These are phyloP conservation scores for Clavispora asparagi DNA, from an alignment of 805 yeast species.

Conservation along the genomic window DNA sequence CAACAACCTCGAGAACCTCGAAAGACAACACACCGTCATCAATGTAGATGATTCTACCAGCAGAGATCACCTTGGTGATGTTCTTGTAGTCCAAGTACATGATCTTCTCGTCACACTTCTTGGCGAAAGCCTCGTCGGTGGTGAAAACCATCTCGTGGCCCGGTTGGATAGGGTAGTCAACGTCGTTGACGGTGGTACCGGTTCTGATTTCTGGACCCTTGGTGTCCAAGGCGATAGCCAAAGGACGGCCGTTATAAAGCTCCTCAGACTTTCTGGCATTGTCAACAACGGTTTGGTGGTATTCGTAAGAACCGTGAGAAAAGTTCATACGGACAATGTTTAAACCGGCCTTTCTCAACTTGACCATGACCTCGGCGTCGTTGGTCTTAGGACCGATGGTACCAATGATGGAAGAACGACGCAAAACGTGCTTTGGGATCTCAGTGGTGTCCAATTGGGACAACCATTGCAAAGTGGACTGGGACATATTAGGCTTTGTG, in stretches of 20 bases:
- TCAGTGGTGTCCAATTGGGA: constrained; percentile 66
- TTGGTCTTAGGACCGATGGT: constrained; percentile 99
- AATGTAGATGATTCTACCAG: constrained; percentile 86
- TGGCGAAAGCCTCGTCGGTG: constrained; percentile 78
- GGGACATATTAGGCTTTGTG: constrained; percentile 26
- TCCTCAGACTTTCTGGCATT: constrained; percentile 93
- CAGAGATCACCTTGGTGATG: constrained; percentile 88
- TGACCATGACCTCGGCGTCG: constrained; percentile 74
- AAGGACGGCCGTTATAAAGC: constrained; percentile 89
- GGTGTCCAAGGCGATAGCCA: constrained; percentile 97
- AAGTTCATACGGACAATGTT: constrained; percentile 99
- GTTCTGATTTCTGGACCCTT: constrained; percentile 99
- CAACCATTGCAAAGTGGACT: constrained; percentile 70
- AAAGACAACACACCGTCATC: constrained; percentile 98
- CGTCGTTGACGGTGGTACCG: constrained; percentile 79
- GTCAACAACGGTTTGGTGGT: constrained; percentile 95
- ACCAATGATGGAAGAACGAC: constrained; percentile 97
- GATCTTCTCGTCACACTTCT: constrained; percentile 65
- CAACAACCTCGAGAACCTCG: constrained; percentile 80
- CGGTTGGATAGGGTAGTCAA: constrained; percentile 77
- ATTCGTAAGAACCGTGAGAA: constrained; percentile 96
- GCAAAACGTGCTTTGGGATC: constrained; percentile 71
- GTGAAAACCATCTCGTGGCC: constrained; percentile 90
- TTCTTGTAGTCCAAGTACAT: constrained; percentile 94
- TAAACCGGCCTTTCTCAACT: constrained; percentile 93